Conservation (phyloP, 106 monocot species). For the Chionographis japonica region DNA sequence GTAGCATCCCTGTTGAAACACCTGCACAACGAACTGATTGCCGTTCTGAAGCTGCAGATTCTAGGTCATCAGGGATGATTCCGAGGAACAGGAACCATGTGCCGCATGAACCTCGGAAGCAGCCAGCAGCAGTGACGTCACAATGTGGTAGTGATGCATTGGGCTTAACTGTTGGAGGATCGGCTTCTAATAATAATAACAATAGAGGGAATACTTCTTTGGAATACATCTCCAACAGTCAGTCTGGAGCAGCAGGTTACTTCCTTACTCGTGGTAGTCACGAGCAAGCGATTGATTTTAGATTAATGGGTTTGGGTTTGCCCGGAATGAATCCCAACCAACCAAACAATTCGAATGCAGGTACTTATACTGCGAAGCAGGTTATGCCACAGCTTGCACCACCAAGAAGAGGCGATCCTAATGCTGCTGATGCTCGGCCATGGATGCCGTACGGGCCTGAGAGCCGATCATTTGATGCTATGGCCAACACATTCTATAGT, state of each 20-base stretch:
- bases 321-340: conserved; percentile 22
- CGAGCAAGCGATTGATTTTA: conserved; percentile 29
- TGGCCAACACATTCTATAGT: conserved; percentile 9
- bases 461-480: conserved; percentile 16
- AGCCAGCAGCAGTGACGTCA: conserved; percentile 2
- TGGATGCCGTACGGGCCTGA: conserved; percentile 61
- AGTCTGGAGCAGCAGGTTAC: conserved; percentile 9
- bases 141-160: conserved; percentile 8
- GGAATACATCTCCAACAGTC: conserved; percentile 23
- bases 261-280: conserved; percentile 9
- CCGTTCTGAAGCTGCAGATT: conserved; percentile 10
- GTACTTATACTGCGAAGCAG: conserved; percentile 8
- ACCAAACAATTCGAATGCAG: conserved; percentile 13
- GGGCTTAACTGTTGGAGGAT: conserved; percentile 7
- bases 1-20: neutral
- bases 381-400: conserved; percentile 20
- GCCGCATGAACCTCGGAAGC: conserved; percentile 16
- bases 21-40: neutral
- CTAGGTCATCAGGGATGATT: conserved; percentile 12
- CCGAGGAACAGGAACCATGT: conserved; percentile 9
- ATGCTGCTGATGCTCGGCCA: conserved; percentile 34
- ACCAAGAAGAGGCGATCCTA: conserved; percentile 23
- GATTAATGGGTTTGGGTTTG: conserved; percentile 25
- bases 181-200: conserved; percentile 1
- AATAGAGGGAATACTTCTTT: conserved; percentile 5